These are phyloP conservation scores for Inga oerstediana DNA, from an alignment of 306 rosid genomes.

Conservation along the genomic window DNA sequence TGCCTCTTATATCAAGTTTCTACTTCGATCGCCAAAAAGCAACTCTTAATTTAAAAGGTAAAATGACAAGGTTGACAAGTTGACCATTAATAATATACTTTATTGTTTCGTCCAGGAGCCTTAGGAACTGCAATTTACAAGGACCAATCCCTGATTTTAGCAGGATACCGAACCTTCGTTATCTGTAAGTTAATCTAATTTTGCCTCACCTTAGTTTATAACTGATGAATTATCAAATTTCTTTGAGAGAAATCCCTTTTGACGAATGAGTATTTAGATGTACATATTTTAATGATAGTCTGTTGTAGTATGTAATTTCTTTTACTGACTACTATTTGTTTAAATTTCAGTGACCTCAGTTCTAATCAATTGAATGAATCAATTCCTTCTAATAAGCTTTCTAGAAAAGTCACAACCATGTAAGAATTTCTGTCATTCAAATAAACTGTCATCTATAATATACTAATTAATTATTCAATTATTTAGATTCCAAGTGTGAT, in stretches of 20 bases:
- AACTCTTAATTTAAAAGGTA: slow-evolving; percentile 14
- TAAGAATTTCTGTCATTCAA: slow-evolving; percentile 53
- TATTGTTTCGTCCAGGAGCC: slow-evolving; percentile 64
- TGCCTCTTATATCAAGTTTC: slow-evolving; percentile 7
- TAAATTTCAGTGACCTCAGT: slow-evolving; percentile 80
- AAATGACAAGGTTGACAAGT: slow-evolving; percentile 3
- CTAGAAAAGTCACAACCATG: slow-evolving; percentile 79
- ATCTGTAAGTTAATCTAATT: slow-evolving; percentile 58
- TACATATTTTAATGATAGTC: slow-evolving; percentile 8
- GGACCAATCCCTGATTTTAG: slow-evolving; percentile 93
- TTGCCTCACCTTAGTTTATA: not conserved
- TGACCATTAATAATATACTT: slow-evolving; percentile 26
- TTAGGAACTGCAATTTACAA: slow-evolving; percentile 79
- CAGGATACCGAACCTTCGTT: slow-evolving; percentile 52
- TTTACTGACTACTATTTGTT: slow-evolving; percentile 38
- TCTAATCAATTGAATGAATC: slow-evolving; percentile 73
- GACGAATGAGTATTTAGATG: slow-evolving; percentile 20
- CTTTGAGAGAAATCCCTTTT: slow-evolving; percentile 16
- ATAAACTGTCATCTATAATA: slow-evolving; percentile 1
- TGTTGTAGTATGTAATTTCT: slow-evolving; percentile 7
- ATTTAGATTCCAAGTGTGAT: slow-evolving; percentile 22
- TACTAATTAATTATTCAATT: slow-evolving; percentile 12
- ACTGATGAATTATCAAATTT: not conserved
- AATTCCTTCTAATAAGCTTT: slow-evolving; percentile 59
- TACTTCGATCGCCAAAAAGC: not conserved